Percentiles rank a stretch among this genome's conserved stretches.
phyloP scores from a whole-genome alignment of 1,284 basidiomycete genomes.

The Calocybe gambosa region DNA sequence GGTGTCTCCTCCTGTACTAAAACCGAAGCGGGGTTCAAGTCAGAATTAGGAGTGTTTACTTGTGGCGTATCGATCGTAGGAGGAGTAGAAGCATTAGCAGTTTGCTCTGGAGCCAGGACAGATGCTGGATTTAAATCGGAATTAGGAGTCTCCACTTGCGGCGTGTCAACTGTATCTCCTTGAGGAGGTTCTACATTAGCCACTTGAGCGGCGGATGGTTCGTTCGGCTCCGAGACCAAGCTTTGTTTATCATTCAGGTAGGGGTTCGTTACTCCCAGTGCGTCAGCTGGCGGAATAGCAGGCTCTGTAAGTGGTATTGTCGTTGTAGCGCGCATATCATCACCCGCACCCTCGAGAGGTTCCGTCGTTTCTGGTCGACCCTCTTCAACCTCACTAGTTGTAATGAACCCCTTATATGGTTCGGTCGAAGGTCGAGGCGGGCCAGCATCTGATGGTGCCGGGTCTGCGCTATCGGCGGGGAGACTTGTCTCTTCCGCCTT shows the following conservation, averaged over 20 bases:
- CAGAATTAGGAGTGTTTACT: too few relatives aligned
- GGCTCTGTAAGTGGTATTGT: neutral
- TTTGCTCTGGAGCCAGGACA: slow-evolving; percentile 1
- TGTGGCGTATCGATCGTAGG: too few relatives aligned
- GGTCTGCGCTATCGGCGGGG: neutral
- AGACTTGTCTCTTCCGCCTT: neutral
- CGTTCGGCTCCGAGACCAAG: neutral
- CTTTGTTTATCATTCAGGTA: neutral
- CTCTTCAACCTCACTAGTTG: neutral
- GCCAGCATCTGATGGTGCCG: neutral
- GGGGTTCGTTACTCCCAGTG: neutral
- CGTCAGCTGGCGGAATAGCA: neutral
- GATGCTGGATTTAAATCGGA: slow-evolving; percentile 7
- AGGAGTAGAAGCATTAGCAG: neutral
- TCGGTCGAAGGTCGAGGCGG: neutral
- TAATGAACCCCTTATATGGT: neutral
- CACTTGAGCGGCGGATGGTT: neutral
- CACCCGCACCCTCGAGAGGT: neutral
- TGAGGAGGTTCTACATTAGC: neutral
- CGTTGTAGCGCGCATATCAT: neutral
- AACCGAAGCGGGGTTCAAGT: too few relatives aligned
- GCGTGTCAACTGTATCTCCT: neutral
- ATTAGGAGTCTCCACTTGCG: neutral
- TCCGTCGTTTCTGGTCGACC: neutral
- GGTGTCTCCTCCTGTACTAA: too few relatives aligned